Percentiles rank a stretch among this genome's conserved stretches.
These are phyloP conservation scores for Nicotiana obtusifolia DNA, from an alignment of 257 asterid genomes.

Conservation along the genomic window DNA sequence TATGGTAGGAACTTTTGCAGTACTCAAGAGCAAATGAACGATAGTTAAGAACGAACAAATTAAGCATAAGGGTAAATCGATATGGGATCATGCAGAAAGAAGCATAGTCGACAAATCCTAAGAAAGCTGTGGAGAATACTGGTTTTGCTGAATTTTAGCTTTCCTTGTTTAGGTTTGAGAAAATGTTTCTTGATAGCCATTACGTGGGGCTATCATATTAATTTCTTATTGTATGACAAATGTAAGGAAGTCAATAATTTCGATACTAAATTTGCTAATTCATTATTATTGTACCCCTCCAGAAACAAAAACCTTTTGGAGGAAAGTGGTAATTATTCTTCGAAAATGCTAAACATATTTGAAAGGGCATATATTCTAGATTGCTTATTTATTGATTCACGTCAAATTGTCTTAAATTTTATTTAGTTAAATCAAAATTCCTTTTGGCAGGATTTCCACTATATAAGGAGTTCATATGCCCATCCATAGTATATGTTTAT, in stretches of 20 bases:
- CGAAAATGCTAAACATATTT: neutral
- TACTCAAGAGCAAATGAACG: neutral
- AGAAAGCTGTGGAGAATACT: neutral
- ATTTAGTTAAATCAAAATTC: no score
- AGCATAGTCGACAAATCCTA: neutral
- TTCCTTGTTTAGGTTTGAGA: neutral
- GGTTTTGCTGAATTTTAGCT: constrained; percentile 8
- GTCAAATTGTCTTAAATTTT: no score
- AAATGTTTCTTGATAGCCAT: neutral
- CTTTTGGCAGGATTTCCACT: no score
- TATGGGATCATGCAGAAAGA: neutral
- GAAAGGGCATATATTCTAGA: no score
- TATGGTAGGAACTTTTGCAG: neutral
- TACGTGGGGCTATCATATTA: neutral
- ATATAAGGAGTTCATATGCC: no score
- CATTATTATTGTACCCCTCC: neutral
- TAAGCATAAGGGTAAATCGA: neutral
- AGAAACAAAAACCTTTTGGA: neutral
- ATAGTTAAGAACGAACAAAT: neutral
- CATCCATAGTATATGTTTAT: no score
- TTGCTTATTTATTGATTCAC: no score
- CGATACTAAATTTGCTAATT: neutral
- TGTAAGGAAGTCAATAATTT: neutral
- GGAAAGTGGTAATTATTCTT: neutral
- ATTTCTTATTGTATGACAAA: neutral